Evolutionary conservation across 2,329 filamentous ascomycete genomes (phyloP), one percentile per base, ranked within the genome.

Genomic region (Trichoderma brevicompactum): DNA sequence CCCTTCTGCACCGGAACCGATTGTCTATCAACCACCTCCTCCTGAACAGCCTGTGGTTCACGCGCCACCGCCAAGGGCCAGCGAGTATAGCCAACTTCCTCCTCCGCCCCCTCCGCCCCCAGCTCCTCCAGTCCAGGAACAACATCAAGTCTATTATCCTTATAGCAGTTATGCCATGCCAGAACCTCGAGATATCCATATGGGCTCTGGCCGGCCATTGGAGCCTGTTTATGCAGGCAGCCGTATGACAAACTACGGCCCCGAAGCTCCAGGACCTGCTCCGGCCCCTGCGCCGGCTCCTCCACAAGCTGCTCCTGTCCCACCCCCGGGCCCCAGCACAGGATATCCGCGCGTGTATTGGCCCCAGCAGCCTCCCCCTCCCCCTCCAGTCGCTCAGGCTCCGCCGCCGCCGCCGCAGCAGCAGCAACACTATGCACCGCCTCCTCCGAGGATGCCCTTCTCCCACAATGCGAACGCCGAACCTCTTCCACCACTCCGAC

Each of bases 401-500:
- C 72, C 74, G 38, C 69, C 69, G 3, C 49, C 49, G 2, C 59
- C 13, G 2, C 59, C n/a, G 7, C 56, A 38, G 13, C 56, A n/a
- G 6, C 36, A 19, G 15, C 59, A 53, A 17, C 60, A 63, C 54
- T 63, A 63, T 46, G 15, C 49, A 23, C 71, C 70, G 10, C 69
- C 69, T 8, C 63, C 74, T 12, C 68, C 76, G 2, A 73, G 77
- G 32, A 74, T 77, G 13, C 75, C 77, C 1, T 79, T 78, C 63
- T 75, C 76, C 38, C 76, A 76, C 36, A 73, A 74, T 40, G 72
- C 70, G 13, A 76, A 69, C 64, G 71, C 76, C 10, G 77, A 79
- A 44, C 77, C 76, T 28, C 69, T 79, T 23, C 78, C 78, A 5
- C 77, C 78, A 7, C 70, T 79, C 43, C 72, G 78, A 44, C 78